A percentile compares a stretch with the other conserved stretches of the same genome.
These are phyloP conservation scores for Ulota crispa DNA, from an alignment of 225 moss, liverwort and hornwort genomes.

Conservation along the genomic window DNA sequence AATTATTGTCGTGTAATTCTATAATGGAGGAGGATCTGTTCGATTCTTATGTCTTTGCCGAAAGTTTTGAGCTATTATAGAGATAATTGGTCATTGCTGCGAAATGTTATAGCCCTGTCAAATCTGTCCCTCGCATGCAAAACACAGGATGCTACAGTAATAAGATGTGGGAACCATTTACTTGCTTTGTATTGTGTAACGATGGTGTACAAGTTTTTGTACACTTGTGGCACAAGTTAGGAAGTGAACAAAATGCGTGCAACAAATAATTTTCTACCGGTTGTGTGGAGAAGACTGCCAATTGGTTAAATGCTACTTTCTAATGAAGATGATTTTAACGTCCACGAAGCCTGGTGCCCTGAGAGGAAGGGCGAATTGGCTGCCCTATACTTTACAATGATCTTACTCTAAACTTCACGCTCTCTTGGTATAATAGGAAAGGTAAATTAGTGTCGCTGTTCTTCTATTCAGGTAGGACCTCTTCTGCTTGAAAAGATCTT, in stretches of 20 bases:
- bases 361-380: not conserved
- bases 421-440: slow-evolving; percentile 2
- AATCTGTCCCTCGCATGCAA: no score
- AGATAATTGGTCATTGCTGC: no score
- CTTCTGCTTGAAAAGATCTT: not conserved
- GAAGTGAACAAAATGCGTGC: not conserved
- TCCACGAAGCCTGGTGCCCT: slow-evolving; percentile 12
- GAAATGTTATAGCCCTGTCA: not conserved
- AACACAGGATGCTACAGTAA: not conserved
- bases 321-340: slow-evolving; percentile 32
- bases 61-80: slow-evolving; percentile 11
- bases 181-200: slow-evolving; percentile 20
- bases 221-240: not conserved
- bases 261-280: slow-evolving; percentile 13
- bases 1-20: slow-evolving; percentile 32
- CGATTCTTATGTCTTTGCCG: not conserved
- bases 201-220: slow-evolving; percentile 1
- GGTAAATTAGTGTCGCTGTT: not conserved
- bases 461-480: not conserved
- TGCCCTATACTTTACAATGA: slow-evolving; percentile 8
- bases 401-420: not conserved
- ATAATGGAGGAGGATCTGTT: slow-evolving; percentile 2
- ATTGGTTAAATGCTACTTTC: not conserved
- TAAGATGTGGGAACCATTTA: not conserved
- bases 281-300: slow-evolving; percentile 18